Evolutionary conservation across 768 basidiomycete species (phyloP).

Genomic region (Lactarius hatsudake): DNA sequence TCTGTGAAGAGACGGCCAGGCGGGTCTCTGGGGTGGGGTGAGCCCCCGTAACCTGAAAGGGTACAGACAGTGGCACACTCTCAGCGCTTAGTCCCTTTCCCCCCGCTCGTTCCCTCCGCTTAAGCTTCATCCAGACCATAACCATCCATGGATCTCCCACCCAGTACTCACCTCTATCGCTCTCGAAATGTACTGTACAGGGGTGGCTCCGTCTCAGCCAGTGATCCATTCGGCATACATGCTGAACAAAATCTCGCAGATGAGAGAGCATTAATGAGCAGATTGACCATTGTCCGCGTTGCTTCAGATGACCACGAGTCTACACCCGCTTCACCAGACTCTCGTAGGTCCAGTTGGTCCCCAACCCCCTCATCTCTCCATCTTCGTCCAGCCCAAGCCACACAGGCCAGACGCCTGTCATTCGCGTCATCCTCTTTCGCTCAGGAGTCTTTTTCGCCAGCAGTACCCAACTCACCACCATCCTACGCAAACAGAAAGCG

Average conservation of each 20-base stretch:
- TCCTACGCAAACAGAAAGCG: constrained; percentile 21
- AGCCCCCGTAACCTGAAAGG: neutral
- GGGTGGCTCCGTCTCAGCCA: constrained; percentile 23
- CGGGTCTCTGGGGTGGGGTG: neutral
- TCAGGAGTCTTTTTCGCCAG: constrained; percentile 3
- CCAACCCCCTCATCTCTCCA: constrained; percentile 6
- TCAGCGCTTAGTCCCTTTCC: neutral
- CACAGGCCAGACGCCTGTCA: constrained; percentile 23
- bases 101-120: neutral
- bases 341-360: constrained; percentile 11
- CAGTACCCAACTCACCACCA: constrained; percentile 13
- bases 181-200: constrained; percentile 11
- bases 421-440: constrained; percentile 28
- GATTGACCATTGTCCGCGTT: constrained; percentile 26
- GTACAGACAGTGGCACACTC: neutral
- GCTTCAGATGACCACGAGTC: constrained; percentile 13
- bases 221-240: constrained; percentile 25
- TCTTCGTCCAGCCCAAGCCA: neutral
- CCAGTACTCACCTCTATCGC: constrained; percentile 1
- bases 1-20: constrained; percentile 22
- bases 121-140: neutral
- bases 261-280: constrained; percentile 24
- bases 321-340: constrained; percentile 5
- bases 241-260: constrained; percentile 15
- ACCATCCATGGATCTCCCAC: constrained; percentile 10